Conservation (phyloP, 2,329 filamentous ascomycete genomes). For the Periglandula ipomoeae region DNA sequence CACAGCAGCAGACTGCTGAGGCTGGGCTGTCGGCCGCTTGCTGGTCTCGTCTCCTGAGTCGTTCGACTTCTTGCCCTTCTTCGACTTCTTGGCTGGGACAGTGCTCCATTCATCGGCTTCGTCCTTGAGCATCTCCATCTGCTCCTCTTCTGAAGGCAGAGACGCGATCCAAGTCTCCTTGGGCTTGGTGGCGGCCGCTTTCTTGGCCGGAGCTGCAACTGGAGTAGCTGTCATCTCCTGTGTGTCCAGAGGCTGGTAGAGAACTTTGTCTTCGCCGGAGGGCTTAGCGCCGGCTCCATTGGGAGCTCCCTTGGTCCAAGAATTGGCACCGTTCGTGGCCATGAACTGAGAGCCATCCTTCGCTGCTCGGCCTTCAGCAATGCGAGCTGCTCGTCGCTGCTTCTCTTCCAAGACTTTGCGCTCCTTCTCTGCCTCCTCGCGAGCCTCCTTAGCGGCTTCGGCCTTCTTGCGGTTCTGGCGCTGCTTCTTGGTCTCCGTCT, state of each 20-base stretch:
- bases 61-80: slow-evolving; percentile 32
- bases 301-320: slow-evolving; percentile 32
- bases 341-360: slow-evolving; percentile 65
- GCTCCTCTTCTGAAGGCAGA: slow-evolving; percentile 53
- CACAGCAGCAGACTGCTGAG: slow-evolving; percentile 20
- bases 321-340: slow-evolving; percentile 33
- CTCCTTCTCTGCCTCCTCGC: slow-evolving; percentile 69
- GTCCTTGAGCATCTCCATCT: slow-evolving; percentile 46
- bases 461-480: slow-evolving; percentile 85
- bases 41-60: slow-evolving; percentile 27
- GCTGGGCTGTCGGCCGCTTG: slow-evolving; percentile 20
- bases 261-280: slow-evolving; percentile 21
- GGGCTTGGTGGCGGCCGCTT: slow-evolving; percentile 23
- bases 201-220: slow-evolving; percentile 20
- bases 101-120: slow-evolving; percentile 51
- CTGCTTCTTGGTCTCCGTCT: slow-evolving; percentile 85
- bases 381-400: slow-evolving; percentile 72
- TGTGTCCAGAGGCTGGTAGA: slow-evolving; percentile 47
- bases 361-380: slow-evolving; percentile 72
- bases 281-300: slow-evolving; percentile 23
- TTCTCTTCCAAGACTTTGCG: slow-evolving; percentile 70
- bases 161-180: slow-evolving; percentile 38
- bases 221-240: slow-evolving; percentile 30
- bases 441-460: slow-evolving; percentile 65
- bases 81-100: slow-evolving; percentile 40